Evolutionary conservation across 2,329 filamentous ascomycete genomes (phyloP), one percentile per base, ranked within the genome.

Genomic region (Penicillium sp.): DNA sequence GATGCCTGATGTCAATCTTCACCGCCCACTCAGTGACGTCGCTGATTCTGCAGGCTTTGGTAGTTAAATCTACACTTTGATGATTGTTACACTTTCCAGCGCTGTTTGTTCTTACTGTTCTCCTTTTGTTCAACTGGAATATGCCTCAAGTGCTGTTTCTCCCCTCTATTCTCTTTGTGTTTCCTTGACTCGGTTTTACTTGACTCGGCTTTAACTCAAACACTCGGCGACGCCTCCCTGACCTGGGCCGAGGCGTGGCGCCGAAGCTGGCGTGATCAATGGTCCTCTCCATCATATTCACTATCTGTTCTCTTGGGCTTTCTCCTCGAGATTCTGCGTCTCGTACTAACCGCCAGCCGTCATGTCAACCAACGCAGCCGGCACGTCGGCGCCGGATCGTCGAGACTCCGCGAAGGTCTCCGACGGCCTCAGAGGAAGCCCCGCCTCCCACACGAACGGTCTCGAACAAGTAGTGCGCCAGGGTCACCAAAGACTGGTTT

Each of bases 401-500:
- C 64, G 66, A 62, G 65, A 74, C 61, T 56, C 65, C 51, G 57
- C 60, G 49, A 72, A 70, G 52, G 29, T 63, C n/a, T 57, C 63
- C 16, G 57, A 62, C 37, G 57, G 50, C 48, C 56, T 60, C 48
- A 64, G 59, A 57, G 65, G 67, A 50, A 63, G 56, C 48, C 55
- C 63, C 37, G 55, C 60, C 19, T 63, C 67, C 26, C 58, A 61
- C 51, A 44, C 53, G 16, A 62, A 60, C 46, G 57, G 54, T 16
- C 45, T 48, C 3, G 62, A 67, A 5, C 53, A 53, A 10, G 56
- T 61, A 22, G 52, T 63, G 13, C 48, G 58, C 21, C 70, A 71
- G 46, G 72, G 71, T 50, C 80, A 84, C 63, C 82, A 84, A 67
- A 81, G 80, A 64, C 82, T 88, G 65, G 85, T 89, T 39, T 81